Evolutionary conservation across 208 protist species (phyloP), one percentile per base, ranked within the genome.

Genomic region (Wallacemonas sp.): DNA sequence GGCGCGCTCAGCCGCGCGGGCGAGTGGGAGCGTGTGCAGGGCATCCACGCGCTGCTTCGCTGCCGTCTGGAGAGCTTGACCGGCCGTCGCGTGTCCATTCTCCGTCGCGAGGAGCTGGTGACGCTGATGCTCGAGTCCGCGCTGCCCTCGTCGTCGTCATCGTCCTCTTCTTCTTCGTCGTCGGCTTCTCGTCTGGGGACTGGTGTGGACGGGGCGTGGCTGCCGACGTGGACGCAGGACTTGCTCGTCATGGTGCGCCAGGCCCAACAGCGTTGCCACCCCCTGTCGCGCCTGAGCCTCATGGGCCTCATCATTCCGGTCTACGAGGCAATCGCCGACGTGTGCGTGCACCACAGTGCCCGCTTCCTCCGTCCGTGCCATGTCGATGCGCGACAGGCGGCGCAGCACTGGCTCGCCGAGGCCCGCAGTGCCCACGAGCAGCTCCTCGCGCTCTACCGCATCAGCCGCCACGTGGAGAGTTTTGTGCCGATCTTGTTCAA

Each of bases 371-470:
- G 32, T 1, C 31, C 16, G 46, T 28, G 38, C 4, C 36, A 16
- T n/a, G 46, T 42, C 44, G 33, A 44, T 25, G 57, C 25, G 33
- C 38, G 25, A 52, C 57, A 18, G 18, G 67, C 46, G 57, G 39
- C 57, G 22, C 41, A n/a, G 3, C 41, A 64, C 41, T 64, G 41
- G 57, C 36, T 79, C 41, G 59, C 71, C 62, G 76, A 76, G 28
- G 86, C 78, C 11, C 72, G 86, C n/a, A 76, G 72, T n/a, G 77
- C 76, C 8, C 77, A 93, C 57, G 84, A 89, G 70, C 28, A 42
- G 52, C 63, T 91, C 26, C 38, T 94, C 25, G 57, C 68, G 18
- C 70, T 94, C 33, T 91, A 91, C 79, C 28, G 38, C 22, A 45
- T 80, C 31, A 81, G 82, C n/a, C 63, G 65, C 11, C 73, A 85